Percentiles rank a stretch among this genome's conserved stretches.
Conservation (phyloP, 2,329 filamentous ascomycete species). For the Fusarium sp. region DNA sequence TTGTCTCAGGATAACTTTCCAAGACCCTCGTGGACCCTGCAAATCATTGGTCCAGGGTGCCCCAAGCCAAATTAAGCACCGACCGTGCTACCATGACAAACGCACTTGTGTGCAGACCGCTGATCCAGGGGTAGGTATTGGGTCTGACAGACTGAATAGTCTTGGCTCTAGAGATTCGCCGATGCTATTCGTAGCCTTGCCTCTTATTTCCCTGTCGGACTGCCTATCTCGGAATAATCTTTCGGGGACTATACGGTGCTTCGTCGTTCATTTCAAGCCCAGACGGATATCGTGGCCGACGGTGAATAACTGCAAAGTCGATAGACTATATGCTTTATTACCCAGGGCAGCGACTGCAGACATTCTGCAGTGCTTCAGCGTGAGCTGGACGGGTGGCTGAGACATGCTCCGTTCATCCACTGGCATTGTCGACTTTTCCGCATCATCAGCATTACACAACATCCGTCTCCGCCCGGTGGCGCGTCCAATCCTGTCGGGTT, state of each 20-base stretch:
- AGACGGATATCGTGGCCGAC: neutral
- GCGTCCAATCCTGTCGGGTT: slow-evolving; percentile 20
- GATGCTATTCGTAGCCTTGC: slow-evolving; percentile 33
- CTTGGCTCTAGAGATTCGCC: slow-evolving; percentile 41
- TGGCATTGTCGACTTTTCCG: slow-evolving; percentile 27
- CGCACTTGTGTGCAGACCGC: slow-evolving; percentile 37
- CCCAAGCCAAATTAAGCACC: slow-evolving; percentile 40
- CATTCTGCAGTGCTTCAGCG: neutral
- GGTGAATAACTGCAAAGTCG: slow-evolving; percentile 2
- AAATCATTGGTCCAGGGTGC: slow-evolving; percentile 36
- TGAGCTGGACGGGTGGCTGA: slow-evolving; percentile 22
- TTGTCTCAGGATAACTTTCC: slow-evolving; percentile 16
- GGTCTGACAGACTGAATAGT: slow-evolving; percentile 26
- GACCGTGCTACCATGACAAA: slow-evolving; percentile 34
- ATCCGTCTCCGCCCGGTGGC: slow-evolving; percentile 40
- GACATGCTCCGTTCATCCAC: slow-evolving; percentile 36
- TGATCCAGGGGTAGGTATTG: slow-evolving; percentile 39
- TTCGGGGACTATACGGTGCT: slow-evolving; percentile 23
- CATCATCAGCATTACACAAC: slow-evolving; percentile 24
- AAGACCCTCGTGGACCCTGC: slow-evolving; percentile 38
- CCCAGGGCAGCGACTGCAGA: slow-evolving; percentile 25
- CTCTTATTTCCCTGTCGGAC: slow-evolving; percentile 12
- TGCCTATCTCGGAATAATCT: slow-evolving; percentile 29
- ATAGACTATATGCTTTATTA: neutral
- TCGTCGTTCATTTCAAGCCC: slow-evolving; percentile 13